Conservation (phyloP, 345 rosid genomes). For the Trapa incisa region DNA sequence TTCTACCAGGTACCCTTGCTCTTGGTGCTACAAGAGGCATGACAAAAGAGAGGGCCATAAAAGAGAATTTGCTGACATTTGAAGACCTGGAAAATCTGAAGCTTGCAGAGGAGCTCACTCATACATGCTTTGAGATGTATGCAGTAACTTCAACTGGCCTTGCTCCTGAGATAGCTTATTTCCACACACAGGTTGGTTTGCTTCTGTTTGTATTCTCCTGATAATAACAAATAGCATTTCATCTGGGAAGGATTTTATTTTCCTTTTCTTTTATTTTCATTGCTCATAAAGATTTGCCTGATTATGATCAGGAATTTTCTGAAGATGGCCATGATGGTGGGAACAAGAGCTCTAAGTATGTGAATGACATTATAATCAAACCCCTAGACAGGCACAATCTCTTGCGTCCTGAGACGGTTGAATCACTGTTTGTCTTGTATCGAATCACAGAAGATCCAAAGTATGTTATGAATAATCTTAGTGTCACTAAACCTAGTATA, state of each 20-base stretch:
- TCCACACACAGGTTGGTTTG: slow-evolving; percentile 61
- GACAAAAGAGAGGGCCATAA: slow-evolving; percentile 69
- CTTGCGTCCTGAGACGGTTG: slow-evolving; percentile 93
- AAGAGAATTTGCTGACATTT: slow-evolving; percentile 63
- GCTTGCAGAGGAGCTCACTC: slow-evolving; percentile 87
- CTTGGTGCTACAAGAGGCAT: slow-evolving; percentile 93
- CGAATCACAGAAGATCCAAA: slow-evolving; percentile 74
- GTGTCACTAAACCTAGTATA: slow-evolving; percentile 2
- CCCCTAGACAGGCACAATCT: slow-evolving; percentile 82
- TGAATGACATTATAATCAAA: slow-evolving; percentile 78
- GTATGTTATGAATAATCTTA: slow-evolving; percentile 25
- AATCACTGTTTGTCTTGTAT: slow-evolving; percentile 74
- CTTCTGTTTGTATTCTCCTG: slow-evolving; percentile 2
- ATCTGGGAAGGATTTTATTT: not conserved
- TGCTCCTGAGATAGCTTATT: slow-evolving; percentile 95
- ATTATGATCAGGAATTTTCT: slow-evolving; percentile 49
- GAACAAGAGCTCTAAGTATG: slow-evolving; percentile 60
- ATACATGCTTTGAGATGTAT: slow-evolving; percentile 94
- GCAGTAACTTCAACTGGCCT: slow-evolving; percentile 90
- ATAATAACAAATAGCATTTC: not conserved
- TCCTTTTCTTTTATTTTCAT: slow-evolving; percentile 3
- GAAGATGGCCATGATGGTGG: slow-evolving; percentile 88
- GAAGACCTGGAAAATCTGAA: slow-evolving; percentile 85
- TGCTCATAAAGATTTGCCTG: slow-evolving; percentile 1
- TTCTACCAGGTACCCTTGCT: slow-evolving; percentile 89